Evolutionary conservation across 2,329 filamentous ascomycete genomes (phyloP).

Genomic region (Taxawa tesnikishii): DNA sequence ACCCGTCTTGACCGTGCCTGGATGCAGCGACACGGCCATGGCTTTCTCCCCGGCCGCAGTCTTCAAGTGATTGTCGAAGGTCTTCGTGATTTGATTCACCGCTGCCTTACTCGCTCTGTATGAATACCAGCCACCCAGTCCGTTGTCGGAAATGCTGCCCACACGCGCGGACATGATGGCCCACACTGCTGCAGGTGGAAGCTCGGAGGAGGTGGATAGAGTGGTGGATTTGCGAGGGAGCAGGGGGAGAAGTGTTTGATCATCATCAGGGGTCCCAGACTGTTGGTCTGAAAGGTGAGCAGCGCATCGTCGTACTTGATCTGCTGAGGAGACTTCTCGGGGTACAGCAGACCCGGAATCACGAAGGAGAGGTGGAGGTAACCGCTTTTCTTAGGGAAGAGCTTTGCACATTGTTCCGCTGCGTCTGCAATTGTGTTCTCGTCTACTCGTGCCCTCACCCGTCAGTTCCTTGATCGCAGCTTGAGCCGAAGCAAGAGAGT

Average conservation of each 20-base stretch:
- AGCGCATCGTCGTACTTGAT: slow-evolving; percentile 50
- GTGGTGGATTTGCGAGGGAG: slow-evolving; percentile 47
- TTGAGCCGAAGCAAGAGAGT: no score
- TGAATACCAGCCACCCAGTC: slow-evolving; percentile 66
- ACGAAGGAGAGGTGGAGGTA: slow-evolving; percentile 59
- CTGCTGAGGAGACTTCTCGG: slow-evolving; percentile 58
- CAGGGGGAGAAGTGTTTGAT: slow-evolving; percentile 63
- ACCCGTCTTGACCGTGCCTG: slow-evolving; percentile 67
- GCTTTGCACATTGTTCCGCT: slow-evolving; percentile 30
- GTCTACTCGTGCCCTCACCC: slow-evolving; percentile 26
- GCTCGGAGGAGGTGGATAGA: slow-evolving; percentile 17
- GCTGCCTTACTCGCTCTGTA: slow-evolving; percentile 68
- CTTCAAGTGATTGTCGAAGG: slow-evolving; percentile 55
- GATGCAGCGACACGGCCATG: slow-evolving; percentile 60
- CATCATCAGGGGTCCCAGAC: slow-evolving; percentile 61
- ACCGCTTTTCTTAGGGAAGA: slow-evolving; percentile 25
- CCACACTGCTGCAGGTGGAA: slow-evolving; percentile 48
- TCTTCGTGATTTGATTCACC: slow-evolving; percentile 59
- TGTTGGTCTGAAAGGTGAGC: slow-evolving; percentile 62
- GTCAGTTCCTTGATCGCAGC: no score
- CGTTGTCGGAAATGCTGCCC: slow-evolving; percentile 61
- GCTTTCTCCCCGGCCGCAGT: slow-evolving; percentile 48
- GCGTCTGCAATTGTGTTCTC: slow-evolving; percentile 48
- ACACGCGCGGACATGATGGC: slow-evolving; percentile 70
- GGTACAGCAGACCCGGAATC: slow-evolving; percentile 58